A percentile compares a stretch with the other conserved stretches of the same genome.
Evolutionary conservation across 805 yeast genomes (phyloP).

Genomic region (Yarrowia sp.): DNA sequence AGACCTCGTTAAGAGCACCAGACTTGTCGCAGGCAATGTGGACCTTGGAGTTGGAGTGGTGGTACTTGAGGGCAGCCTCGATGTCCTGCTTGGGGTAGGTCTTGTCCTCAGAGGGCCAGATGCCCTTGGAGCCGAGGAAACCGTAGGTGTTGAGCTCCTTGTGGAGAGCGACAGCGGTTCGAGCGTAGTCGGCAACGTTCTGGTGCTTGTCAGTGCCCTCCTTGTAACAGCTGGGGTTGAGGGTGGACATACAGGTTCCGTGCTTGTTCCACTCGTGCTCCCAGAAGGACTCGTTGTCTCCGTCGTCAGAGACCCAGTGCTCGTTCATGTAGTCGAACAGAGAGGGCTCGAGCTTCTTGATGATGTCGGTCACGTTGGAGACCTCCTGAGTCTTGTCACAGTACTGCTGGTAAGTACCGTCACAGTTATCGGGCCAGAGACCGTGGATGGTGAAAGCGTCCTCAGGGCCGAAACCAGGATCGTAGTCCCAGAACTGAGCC

Average conservation of each 20-base stretch:
- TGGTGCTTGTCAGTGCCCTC: conserved; percentile 46
- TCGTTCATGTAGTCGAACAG: conserved; percentile 63
- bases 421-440: conserved; percentile 87
- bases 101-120: conserved; percentile 66
- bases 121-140: conserved; percentile 69
- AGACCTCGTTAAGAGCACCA: conserved; percentile 64
- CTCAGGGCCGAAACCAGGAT: conserved; percentile 73
- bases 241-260: conserved; percentile 87
- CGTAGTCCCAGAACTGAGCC: conserved; percentile 94
- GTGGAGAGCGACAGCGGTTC: conserved; percentile 64
- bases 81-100: conserved; percentile 61
- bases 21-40: conserved; percentile 62
- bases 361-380: conserved; percentile 56
- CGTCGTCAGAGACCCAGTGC: conserved; percentile 77
- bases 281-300: conserved; percentile 77
- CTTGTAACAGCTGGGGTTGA: conserved; percentile 72
- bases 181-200: conserved; percentile 73
- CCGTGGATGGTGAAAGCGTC: conserved; percentile 84
- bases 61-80: conserved; percentile 50
- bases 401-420: conserved; percentile 79
- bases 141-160: conserved; percentile 68
- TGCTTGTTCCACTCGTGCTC: conserved; percentile 92
- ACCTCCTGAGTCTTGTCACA: conserved; percentile 71
- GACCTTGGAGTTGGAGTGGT: conserved; percentile 59
- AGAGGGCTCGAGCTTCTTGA: conserved; percentile 55